Conservation (phyloP, 805 yeast genomes). For the Candida ficus region DNA sequence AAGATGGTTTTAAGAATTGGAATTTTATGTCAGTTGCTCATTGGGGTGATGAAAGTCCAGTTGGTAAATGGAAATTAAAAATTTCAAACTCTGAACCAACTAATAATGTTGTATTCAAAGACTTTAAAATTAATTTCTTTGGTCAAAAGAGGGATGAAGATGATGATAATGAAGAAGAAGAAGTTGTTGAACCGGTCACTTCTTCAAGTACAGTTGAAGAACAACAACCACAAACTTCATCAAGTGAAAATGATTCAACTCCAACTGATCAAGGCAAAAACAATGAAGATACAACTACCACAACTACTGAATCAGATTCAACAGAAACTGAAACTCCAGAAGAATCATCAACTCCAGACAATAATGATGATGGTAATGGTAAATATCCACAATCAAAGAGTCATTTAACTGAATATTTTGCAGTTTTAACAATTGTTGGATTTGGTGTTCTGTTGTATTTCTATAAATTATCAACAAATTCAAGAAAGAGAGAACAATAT, state of each 20-base stretch:
- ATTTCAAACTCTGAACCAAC: conserved; percentile 44
- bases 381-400: conserved; percentile 31
- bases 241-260: not conserved
- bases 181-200: not conserved
- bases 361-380: conserved; percentile 27
- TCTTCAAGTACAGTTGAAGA: conserved; percentile 2
- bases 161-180: conserved; percentile 19
- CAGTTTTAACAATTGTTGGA: conserved; percentile 56
- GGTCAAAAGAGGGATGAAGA: conserved; percentile 59
- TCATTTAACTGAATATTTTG: conserved; percentile 57
- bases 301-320: conserved; percentile 17
- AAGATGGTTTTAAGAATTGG: conserved; percentile 71
- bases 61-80: conserved; percentile 77
- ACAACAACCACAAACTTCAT: conserved; percentile 2
- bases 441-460: conserved; percentile 41
- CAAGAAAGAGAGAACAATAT: conserved; percentile 36
- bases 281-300: conserved; percentile 9
- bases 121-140: conserved; percentile 77
- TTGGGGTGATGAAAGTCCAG: conserved; percentile 87
- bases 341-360: not conserved
- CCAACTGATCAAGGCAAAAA: not conserved
- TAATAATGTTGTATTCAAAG: conserved; percentile 39
- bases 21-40: conserved; percentile 97
- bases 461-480: conserved; percentile 37
- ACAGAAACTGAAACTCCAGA: not conserved